These are phyloP conservation scores for Rhododendron henanense DNA, from an alignment of 148 eudicot species.

Conservation along the genomic window DNA sequence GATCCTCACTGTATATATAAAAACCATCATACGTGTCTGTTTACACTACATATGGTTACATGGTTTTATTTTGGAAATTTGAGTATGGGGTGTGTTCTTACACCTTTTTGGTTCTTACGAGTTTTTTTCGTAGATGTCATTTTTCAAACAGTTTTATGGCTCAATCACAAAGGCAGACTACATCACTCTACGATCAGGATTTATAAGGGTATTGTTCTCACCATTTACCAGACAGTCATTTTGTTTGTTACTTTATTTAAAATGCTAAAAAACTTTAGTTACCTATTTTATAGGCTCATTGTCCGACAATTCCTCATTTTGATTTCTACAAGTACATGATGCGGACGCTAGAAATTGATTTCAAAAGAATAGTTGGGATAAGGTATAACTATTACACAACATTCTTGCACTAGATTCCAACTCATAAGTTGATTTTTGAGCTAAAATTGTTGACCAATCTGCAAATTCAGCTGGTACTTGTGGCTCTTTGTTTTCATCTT, in stretches of 20 bases:
- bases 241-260: background rate
- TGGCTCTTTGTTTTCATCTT: constrained; percentile 92
- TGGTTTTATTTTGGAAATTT: background rate
- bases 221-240: background rate
- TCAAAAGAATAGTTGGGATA: constrained; percentile 83
- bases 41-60: background rate
- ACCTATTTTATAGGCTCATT: constrained; percentile 52
- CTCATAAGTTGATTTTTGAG: background rate
- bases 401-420: background rate
- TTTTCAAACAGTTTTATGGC: constrained; percentile 84
- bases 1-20: background rate
- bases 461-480: constrained; percentile 74
- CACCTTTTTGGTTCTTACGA: background rate
- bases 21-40: background rate
- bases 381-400: constrained; percentile 39
- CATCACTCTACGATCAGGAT: constrained; percentile 69
- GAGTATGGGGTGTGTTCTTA: background rate
- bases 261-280: background rate
- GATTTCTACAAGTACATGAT: constrained; percentile 78
- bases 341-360: constrained; percentile 75
- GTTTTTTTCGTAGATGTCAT: constrained; percentile 50
- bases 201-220: constrained; percentile 48
- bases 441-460: constrained; percentile 6
- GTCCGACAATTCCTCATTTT: constrained; percentile 42
- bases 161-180: constrained; percentile 85